Evolutionary conservation across 164 flowering plant genomes (phyloP), one percentile per base, ranked within the genome.

Genomic region (Chimonanthus praecox): DNA sequence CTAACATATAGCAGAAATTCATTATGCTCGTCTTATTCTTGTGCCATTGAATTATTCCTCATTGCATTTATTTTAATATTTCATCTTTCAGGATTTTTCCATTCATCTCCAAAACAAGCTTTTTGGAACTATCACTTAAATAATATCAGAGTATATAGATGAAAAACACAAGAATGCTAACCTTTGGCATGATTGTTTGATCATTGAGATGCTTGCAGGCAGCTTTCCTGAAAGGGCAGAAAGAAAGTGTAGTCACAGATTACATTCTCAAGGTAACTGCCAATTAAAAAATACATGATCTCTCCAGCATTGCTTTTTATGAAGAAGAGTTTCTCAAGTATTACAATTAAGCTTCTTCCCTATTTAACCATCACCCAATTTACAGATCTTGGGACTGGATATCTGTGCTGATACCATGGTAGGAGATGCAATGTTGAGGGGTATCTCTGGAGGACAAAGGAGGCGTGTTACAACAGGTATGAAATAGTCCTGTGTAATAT

Each of bases 181-280:
- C 33, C 33, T 33, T 33, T 33, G 33, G 33, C 33, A 33, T 33
- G 33, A 33, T 1, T 33, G 33, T 33, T 33, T 33, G 33, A 33
- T 33, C 33, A 33, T 0, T 33, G 33, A 33, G 1, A 33, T 33
- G 33, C 0, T 33, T 33, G 33, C 77, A 89, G 93, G 92, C 90
- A 46, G 83, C 88, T 63, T 86, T 90, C 63, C 49, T 83, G 70
- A 88, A 83, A 78, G 96, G 96, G 7, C 87, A 88, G 64, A 85
- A 89, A 74, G 78, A 84, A 20, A 87, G 64, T 82, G 85, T 89
- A 43, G 83, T 89, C 13, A 91, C 90, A 73, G 97, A 93, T 72
- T 93, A 93, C 72, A 76, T 88, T 49, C 61, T 91, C 44, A 90
- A 91, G 91, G 91, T 89, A 77, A 7, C 50, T 46, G 46, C 20